phyloP scores from a whole-genome alignment of 805 yeast genomes.

The Myxozyma mucilagina region DNA sequence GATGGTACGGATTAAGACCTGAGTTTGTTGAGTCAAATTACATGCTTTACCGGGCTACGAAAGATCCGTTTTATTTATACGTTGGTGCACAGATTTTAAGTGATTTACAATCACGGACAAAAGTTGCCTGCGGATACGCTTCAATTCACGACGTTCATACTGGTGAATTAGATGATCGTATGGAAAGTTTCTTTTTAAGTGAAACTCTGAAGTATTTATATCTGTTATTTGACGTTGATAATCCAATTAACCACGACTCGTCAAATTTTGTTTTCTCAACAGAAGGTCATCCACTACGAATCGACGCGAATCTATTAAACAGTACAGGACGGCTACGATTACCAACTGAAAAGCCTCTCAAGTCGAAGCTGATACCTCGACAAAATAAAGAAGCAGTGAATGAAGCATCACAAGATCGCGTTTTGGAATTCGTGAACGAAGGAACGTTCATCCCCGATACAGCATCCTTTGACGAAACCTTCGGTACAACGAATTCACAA shows the following conservation, averaged over 20 bases:
- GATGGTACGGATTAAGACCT: conserved; percentile 90
- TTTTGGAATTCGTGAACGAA: conserved; percentile 5
- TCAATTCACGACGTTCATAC: conserved; percentile 70
- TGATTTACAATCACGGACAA: conserved; percentile 54
- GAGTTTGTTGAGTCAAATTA: conserved; percentile 90
- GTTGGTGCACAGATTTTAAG: conserved; percentile 67
- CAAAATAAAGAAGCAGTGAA: not conserved
- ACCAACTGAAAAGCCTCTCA: not conserved
- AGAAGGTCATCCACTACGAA: conserved; percentile 91
- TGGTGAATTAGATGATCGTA: conserved; percentile 67
- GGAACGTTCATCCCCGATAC: not conserved
- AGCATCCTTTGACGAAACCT: not conserved
- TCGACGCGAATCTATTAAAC: conserved; percentile 42
- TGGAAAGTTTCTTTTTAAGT: conserved; percentile 88
- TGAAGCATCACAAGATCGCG: not conserved
- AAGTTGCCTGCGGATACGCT: conserved; percentile 74
- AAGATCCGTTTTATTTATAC: conserved; percentile 77
- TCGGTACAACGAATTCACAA: not conserved
- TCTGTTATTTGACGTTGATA: conserved; percentile 69
- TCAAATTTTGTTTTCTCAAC: conserved; percentile 65
- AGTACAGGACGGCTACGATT: not conserved
- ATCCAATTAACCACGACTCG: conserved; percentile 49
- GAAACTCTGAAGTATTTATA: conserved; percentile 85
- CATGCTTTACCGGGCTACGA: conserved; percentile 77
- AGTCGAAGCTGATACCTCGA: conserved; percentile 1